Percentiles rank a stretch among this genome's conserved stretches.
Evolutionary conservation across 331 rosid genomes (phyloP).

Genomic region (Arachis monticola): DNA sequence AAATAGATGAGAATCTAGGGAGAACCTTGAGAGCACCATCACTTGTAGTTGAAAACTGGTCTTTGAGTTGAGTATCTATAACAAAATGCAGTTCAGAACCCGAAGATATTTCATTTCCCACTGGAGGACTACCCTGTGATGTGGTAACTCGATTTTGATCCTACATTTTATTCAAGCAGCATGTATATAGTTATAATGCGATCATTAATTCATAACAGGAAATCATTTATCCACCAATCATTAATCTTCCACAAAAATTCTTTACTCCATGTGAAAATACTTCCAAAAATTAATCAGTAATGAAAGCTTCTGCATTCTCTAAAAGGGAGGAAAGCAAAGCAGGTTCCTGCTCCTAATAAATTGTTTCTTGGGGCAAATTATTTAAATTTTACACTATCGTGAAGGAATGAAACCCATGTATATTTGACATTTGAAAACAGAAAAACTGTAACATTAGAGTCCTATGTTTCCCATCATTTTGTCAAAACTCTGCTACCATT

Average conservation of each 20-base stretch:
- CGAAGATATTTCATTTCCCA: conserved; percentile 46
- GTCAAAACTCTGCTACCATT: background rate
- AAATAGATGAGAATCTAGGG: background rate
- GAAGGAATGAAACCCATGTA: conserved; percentile 18
- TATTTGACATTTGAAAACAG: conserved; percentile 10
- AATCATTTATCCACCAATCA: conserved; percentile 19
- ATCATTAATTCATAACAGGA: conserved; percentile 5
- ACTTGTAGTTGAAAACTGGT: conserved; percentile 48
- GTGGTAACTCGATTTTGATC: conserved; percentile 47
- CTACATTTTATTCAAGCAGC: conserved; percentile 45
- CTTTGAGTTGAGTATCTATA: conserved; percentile 42
- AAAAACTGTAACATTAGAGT: conserved; percentile 26
- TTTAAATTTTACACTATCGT: background rate
- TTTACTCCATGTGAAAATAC: conserved; percentile 25
- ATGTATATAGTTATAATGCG: conserved; percentile 19
- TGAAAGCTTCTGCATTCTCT: background rate
- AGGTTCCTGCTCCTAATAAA: background rate
- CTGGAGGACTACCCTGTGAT: conserved; percentile 41
- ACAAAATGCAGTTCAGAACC: conserved; percentile 44
- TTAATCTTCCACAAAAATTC: conserved; percentile 8
- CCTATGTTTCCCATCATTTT: background rate
- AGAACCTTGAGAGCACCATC: conserved; percentile 70
- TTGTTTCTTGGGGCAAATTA: conserved; percentile 16
- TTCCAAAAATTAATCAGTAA: conserved; percentile 6
- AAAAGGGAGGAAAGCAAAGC: too few species aligned